phyloP scores from a whole-genome alignment of 2,329 filamentous ascomycete species.

The Diplodia intermedia region DNA sequence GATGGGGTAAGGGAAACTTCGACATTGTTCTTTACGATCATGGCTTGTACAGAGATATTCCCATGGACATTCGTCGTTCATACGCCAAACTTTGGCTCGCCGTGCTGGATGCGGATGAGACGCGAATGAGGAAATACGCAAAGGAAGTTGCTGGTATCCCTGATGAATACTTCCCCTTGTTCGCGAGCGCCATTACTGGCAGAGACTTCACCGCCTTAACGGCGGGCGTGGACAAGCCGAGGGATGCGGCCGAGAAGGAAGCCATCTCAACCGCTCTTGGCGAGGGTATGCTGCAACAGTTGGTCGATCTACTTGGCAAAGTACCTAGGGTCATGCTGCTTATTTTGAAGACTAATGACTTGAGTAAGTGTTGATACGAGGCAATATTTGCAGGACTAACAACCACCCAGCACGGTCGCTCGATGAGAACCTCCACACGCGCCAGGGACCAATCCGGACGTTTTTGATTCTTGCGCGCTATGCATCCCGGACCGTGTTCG shows the following conservation, averaged over 20 bases:
- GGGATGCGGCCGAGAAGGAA: slow-evolving; percentile 80
- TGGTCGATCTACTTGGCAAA: slow-evolving; percentile 85
- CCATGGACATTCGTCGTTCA: slow-evolving; percentile 74
- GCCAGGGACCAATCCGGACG: slow-evolving; percentile 65
- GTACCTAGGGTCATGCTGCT: slow-evolving; percentile 92
- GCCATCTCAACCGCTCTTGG: slow-evolving; percentile 83
- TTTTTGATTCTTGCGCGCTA: slow-evolving; percentile 71
- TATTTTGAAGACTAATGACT: slow-evolving; percentile 96
- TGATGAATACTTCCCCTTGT: slow-evolving; percentile 91
- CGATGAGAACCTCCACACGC: slow-evolving; percentile 86
- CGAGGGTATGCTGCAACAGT: slow-evolving; percentile 84
- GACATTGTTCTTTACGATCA: slow-evolving; percentile 97
- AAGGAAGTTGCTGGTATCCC: slow-evolving; percentile 86
- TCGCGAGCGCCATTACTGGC: slow-evolving; percentile 94
- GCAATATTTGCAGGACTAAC: neutral
- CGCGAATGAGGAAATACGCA: slow-evolving; percentile 85
- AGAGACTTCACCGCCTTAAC: slow-evolving; percentile 83
- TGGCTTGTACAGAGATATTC: slow-evolving; percentile 93
- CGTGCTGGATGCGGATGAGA: slow-evolving; percentile 87
- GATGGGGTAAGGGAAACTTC: slow-evolving; percentile 73
- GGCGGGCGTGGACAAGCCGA: slow-evolving; percentile 63
- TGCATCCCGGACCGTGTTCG: slow-evolving; percentile 67
- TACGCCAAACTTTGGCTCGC: slow-evolving; percentile 99
- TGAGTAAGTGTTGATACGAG: slow-evolving; percentile 63
- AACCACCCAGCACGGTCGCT: slow-evolving; percentile 73